These are phyloP conservation scores for Taxillus chinensis DNA, from an alignment of 164 flowering plant genomes.

Conservation along the genomic window DNA sequence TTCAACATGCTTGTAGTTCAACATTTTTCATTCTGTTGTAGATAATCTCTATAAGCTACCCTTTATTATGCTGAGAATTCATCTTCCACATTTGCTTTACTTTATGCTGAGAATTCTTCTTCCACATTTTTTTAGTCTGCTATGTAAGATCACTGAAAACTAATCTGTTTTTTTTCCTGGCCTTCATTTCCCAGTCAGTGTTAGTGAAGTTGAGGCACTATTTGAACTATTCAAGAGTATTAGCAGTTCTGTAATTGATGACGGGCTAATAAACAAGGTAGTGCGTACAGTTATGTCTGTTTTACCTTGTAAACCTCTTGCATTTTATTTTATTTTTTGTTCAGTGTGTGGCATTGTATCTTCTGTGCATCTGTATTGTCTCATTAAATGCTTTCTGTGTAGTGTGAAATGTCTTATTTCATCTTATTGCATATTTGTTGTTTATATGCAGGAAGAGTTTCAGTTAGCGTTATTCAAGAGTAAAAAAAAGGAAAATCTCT, in stretches of 20 bases:
- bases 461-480: conserved; percentile 85
- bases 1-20: too few species aligned
- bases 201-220: conserved; percentile 65
- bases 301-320: background rate
- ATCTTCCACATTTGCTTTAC: too few species aligned
- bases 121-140: background rate
- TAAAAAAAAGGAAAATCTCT: conserved; percentile 82
- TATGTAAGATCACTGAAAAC: too few species aligned
- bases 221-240: conserved; percentile 66
- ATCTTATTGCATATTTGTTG: conserved; percentile 2
- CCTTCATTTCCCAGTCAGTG: conserved; percentile 38
- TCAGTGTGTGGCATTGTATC: background rate
- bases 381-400: too few species aligned
- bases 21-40: too few species aligned
- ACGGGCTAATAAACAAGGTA: conserved; percentile 68
- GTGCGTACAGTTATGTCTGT: background rate
- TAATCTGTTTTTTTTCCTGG: conserved; percentile 1
- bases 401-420: background rate
- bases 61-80: too few species aligned
- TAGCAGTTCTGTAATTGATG: conserved; percentile 59
- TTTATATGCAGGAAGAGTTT: conserved; percentile 76
- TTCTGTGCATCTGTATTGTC: too few species aligned
- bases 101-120: background rate
- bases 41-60: too few species aligned
- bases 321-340: background rate